phyloP scores from a whole-genome alignment of 352 stramenopile species.

The Pythium volutum region DNA sequence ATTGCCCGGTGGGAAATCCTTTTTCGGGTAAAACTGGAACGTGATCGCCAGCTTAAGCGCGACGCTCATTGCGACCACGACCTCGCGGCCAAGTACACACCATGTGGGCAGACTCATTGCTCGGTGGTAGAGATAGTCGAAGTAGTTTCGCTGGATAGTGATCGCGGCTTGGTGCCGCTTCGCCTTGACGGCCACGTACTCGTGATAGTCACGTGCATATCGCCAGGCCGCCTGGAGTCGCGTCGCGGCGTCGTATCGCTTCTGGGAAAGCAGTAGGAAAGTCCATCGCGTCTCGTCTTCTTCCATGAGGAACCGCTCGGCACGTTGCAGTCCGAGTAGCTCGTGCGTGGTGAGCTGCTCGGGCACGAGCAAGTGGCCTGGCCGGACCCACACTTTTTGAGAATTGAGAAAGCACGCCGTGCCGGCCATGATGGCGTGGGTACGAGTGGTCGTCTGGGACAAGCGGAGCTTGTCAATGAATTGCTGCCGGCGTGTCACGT shows the following conservation, averaged over 20 bases:
- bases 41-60: slow-evolving; percentile 59
- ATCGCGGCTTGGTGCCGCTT: slow-evolving; percentile 35
- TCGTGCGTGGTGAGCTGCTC: slow-evolving; percentile 28
- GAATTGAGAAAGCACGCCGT: slow-evolving; percentile 50
- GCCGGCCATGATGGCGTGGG: slow-evolving; percentile 64
- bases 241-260: slow-evolving; percentile 42
- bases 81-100: slow-evolving; percentile 63
- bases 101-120: slow-evolving; percentile 50
- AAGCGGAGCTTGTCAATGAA: slow-evolving; percentile 56
- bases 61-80: slow-evolving; percentile 57
- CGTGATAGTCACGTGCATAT: slow-evolving; percentile 26
- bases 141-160: slow-evolving; percentile 70
- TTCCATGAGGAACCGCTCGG: slow-evolving; percentile 65
- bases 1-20: slow-evolving; percentile 71
- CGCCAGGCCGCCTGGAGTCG: slow-evolving; percentile 44
- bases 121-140: slow-evolving; percentile 64
- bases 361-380: slow-evolving; percentile 35
- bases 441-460: slow-evolving; percentile 50
- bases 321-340: slow-evolving; percentile 44
- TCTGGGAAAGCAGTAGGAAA: slow-evolving; percentile 42
- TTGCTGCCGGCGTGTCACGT: slow-evolving; percentile 40
- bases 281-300: slow-evolving; percentile 57
- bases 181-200: slow-evolving; percentile 32
- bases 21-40: slow-evolving; percentile 76
- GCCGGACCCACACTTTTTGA: slow-evolving; percentile 67